Evolutionary conservation across 1,139 yeast genomes (phyloP), one percentile per base, ranked within the genome.

Genomic region (Candida tetrigidarum): DNA sequence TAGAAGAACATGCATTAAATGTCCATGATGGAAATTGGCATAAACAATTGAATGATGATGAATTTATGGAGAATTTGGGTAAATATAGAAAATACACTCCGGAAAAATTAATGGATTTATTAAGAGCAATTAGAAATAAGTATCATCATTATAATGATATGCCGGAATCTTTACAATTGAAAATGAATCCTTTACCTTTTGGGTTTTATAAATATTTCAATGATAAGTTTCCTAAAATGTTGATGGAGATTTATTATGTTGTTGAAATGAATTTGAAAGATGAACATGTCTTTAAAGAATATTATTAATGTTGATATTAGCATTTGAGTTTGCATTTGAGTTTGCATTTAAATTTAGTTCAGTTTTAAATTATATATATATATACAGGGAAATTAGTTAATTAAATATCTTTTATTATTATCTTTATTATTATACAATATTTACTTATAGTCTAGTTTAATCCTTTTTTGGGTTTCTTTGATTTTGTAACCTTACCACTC

Each of bases 81-180:
- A 89, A 87, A 60, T 93, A 90, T 63, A 78, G 99, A 55, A 92
- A 90, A 64, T 95, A 93, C 62, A 86, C 86, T 51, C 80, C 86
- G 0, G 83, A 80, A 46, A 86, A 84, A 52, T 66, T 93, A 41
- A 81, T 90, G 83, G 99, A 95, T 62, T 69, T 93, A 45, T 67
- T 93, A 46, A 74, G 99, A 50, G 97, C 97, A 0, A 69, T 93
- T 55, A 76, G 99, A 54, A 93, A 93, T 69, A 93, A 93, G 63
- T 84, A 87, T 60, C 97, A 90, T 62, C 99, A 93, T 64, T 93
- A 80, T 63, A 90, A 90, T 64, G 99, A 95, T 59, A 69, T 92
- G 64, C 96, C 97, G 1, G 74, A 69, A 5, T 75, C 69, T 16
- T 69, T 92, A 44, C 66, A 79, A 70, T 25, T 63, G 56, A 51